Base-by-base conservation (phyloP, 805 yeast species). In the Ogataea pignaliae region DNA sequence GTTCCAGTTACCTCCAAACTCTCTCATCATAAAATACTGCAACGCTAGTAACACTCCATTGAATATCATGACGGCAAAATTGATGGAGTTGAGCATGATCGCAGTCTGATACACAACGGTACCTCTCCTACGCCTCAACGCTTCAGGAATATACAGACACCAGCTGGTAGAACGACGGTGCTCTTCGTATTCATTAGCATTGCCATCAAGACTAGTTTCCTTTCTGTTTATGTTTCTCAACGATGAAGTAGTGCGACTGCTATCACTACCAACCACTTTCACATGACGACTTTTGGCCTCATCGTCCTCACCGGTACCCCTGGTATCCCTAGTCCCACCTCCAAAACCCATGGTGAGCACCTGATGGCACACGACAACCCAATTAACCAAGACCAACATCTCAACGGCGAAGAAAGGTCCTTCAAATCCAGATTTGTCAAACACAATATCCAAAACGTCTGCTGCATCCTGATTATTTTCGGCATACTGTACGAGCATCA, bases 391-490 rank as follows among this genome's bases (percentile, higher is more conserved):
- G 7, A 75, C 65, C n/a, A 78, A 56, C 1, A 73, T 40, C 45
- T 69, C 71, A 10, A 73, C 58, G 3, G 83, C 33, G 2, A 70
- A 58, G 36, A 69, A 57, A 11, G 74, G 62, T 4, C 75, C 57
- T 18, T 71, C 59, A 46, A 67, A 71, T 12, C 61, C 54, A 3
- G 61, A 48, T 4, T 70, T 64, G 31, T 61, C 64, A 40, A 71
- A 69, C 10, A 81, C 59, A 9, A 55, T 43, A 9, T 54, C 43
- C 39, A 70, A 63, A 37, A 80, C 65, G 37, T 63, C 65, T 10
- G 59, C 52, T 12, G 78, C 65, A 57, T 83, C 83, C 42, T 83
- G 78, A 42, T 73, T 70, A 49, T 83, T 79, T 1, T 54, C 48
- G 8, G 57, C 58, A 55, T 80, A 83, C 55, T 85, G 88, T 0